Conservation (phyloP, 768 basidiomycete genomes). For the Boletus tylopilopsis region DNA sequence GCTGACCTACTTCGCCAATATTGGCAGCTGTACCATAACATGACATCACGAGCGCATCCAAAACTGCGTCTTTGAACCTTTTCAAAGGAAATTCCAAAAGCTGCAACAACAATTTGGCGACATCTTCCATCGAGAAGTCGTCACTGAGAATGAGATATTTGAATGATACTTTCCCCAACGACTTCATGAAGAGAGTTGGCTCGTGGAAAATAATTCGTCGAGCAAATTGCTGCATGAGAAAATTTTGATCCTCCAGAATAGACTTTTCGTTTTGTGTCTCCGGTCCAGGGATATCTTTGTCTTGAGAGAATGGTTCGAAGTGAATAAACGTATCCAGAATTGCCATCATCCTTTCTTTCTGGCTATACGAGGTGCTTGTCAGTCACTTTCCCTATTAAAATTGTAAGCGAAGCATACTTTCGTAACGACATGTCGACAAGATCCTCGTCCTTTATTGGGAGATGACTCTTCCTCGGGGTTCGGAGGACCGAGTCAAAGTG, state of each 20-base stretch:
- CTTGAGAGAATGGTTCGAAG: background rate
- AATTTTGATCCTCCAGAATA: background rate
- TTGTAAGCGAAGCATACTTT: slow-evolving; percentile 3
- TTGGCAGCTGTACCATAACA: slow-evolving; percentile 7
- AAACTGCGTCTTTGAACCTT: slow-evolving; percentile 28
- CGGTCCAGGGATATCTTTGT: background rate
- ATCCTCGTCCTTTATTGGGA: slow-evolving; percentile 12
- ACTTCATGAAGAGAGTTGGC: slow-evolving; percentile 24
- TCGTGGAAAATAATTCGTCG: slow-evolving; percentile 31
- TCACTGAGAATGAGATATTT: slow-evolving; percentile 32
- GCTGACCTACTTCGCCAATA: slow-evolving; percentile 8
- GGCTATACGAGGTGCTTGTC: background rate
- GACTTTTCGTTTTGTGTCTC: background rate
- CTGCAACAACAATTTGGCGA: slow-evolving; percentile 3
- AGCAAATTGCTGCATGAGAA: slow-evolving; percentile 20
- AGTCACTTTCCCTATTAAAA: background rate
- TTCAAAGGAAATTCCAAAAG: slow-evolving; percentile 14
- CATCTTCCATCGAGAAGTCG: slow-evolving; percentile 27
- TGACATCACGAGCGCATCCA: slow-evolving; percentile 21
- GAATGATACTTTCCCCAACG: slow-evolving; percentile 31
- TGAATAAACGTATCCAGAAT: background rate
- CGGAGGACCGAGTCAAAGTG: background rate
- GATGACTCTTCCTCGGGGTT: background rate
- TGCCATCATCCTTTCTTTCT: background rate
- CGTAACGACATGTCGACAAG: slow-evolving; percentile 12